These are phyloP conservation scores for Caloboletus inedulis DNA, from an alignment of 1,284 basidiomycete genomes.

Conservation along the genomic window DNA sequence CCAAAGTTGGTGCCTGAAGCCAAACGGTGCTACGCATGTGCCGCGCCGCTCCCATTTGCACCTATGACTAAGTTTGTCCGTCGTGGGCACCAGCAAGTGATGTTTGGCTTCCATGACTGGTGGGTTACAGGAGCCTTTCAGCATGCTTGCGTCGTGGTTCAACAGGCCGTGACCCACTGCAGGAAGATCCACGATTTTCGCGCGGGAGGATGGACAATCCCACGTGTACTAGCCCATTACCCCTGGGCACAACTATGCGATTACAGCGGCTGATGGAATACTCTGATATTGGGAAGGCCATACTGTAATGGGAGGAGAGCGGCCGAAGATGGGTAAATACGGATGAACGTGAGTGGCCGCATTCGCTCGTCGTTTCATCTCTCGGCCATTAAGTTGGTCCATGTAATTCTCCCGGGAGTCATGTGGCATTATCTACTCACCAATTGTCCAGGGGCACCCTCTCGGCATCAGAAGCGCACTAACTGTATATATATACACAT, in stretches of 20 bases:
- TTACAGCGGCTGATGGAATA: neutral
- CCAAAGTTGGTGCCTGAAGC: neutral
- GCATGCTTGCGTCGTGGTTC: neutral
- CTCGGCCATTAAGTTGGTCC: no score
- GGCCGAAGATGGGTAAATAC: neutral
- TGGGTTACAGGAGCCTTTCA: neutral
- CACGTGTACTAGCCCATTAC: neutral
- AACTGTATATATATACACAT: conserved; percentile 14
- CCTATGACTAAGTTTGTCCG: neutral
- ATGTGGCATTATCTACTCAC: no score
- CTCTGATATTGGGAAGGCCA: neutral
- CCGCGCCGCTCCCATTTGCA: no score
- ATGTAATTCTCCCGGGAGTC: no score
- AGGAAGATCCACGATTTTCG: neutral
- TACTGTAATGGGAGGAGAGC: neutral
- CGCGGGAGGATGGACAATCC: neutral
- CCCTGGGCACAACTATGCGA: neutral
- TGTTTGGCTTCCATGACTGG: neutral
- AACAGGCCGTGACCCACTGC: neutral
- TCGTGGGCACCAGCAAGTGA: neutral
- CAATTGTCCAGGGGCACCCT: no score
- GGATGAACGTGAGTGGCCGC: neutral
- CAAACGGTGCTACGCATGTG: no score
- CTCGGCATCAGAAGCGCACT: neutral
- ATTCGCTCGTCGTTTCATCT: no score